Percentiles rank a stretch among this genome's conserved stretches.
These are phyloP conservation scores for Alternaria hordeiaustralica DNA, from an alignment of 2,329 filamentous ascomycete genomes.

Conservation along the genomic window DNA sequence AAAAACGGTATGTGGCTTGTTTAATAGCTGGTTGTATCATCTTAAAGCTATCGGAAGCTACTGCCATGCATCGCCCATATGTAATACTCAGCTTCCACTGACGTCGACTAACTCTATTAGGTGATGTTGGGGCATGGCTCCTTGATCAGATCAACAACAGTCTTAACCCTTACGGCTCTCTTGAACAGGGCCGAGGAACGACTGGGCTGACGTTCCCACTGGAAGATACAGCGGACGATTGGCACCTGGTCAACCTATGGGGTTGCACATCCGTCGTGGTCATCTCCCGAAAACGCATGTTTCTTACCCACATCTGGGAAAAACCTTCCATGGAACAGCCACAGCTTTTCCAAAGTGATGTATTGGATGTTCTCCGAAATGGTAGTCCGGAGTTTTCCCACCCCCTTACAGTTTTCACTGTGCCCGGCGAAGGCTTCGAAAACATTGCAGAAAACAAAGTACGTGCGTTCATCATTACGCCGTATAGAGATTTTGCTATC, in stretches of 20 bases:
- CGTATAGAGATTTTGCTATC: neutral
- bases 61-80: neutral
- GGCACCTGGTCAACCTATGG: neutral
- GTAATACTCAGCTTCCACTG: neutral
- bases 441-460: neutral
- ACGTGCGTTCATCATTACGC: neutral
- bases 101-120: neutral
- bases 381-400: neutral
- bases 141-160: neutral
- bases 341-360: neutral
- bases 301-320: neutral
- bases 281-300: neutral
- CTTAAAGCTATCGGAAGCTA: neutral
- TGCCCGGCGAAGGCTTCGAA: neutral
- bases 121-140: neutral
- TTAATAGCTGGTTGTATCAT: neutral
- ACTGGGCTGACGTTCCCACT: neutral
- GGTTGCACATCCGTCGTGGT: neutral
- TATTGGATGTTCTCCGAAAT: neutral
- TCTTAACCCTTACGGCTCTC: neutral
- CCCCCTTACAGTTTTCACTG: neutral
- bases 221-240: neutral
- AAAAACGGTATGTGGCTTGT: neutral
- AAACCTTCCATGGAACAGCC: neutral
- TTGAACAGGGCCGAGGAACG: neutral